Evolutionary conservation across 2,329 filamentous ascomycete genomes (phyloP), one percentile per base, ranked within the genome.

Genomic region (Xylariaceae sp.): DNA sequence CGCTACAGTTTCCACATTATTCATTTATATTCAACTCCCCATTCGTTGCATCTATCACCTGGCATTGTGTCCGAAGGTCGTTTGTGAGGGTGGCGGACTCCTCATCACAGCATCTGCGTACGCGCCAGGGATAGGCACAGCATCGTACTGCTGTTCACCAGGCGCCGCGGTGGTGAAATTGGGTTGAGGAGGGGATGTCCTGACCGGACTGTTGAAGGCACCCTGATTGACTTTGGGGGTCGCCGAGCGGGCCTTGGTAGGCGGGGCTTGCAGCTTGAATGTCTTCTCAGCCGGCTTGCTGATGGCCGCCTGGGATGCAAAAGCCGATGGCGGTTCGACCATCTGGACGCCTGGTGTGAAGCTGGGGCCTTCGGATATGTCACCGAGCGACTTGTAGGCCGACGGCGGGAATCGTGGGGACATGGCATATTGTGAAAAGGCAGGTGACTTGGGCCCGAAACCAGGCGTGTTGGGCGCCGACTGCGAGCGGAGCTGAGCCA

Each of bases 381-480:
- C 64, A 35, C 58, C 59, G 35, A 73, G 60, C 53, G 65, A 73
- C 51, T 71, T 66, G 65, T 77, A 81, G 31, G 67, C 61, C 33
- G 71, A 67, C 3, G 76, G 74, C 29, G 77, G 74, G 64, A 80
- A 76, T 53, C 76, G 75, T 30, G 78, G 78, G 15, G 76, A 78
- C 60, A 78, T 65, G 44, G 74, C 72, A 50, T 70, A 69, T 44
- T 69, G 67, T 7, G 66, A 69, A 52, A 71, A 74, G 29, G 68
- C 65, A 62, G 65, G 83, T 15, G 75, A 79, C 62, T 78, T 84
- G 61, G 82, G 79, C 19, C 80, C 82, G 60, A 94, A 88, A 50
- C 88, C 88, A 9, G 90, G 90, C 0, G 90, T 96, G 71, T 96
- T 96, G 52, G 90, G 90, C 4, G 88, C 89, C 17, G 88, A 94